Evolutionary conservation across 305 asterid species (phyloP), one percentile per base, ranked within the genome.

Genomic region (Euphrasia arctica): DNA sequence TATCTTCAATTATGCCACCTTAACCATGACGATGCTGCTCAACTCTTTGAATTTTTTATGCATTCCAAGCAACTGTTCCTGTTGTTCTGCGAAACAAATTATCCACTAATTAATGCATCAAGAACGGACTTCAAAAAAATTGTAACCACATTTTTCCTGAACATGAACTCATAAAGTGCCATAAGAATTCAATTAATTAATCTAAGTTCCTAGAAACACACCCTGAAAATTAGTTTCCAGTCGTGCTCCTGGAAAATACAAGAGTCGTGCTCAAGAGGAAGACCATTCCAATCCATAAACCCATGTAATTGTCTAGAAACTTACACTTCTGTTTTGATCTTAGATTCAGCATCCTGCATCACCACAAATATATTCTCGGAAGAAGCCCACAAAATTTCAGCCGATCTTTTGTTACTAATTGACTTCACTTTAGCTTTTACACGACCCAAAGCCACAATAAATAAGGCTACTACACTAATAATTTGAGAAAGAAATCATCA

Each of bases 181-280:
- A 64, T n/a, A 60, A 54, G 41, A 50, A 28, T 70, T 32, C 45
- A 54, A 39, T 54, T 67, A 58, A 28, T 36, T 43, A 66, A 72
- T 67, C 66, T 66, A 45, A 70, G 66, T 57, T 73, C 52, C 60
- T 27, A 47, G 79, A 64, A 78, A 56, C 57, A 68, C 72, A 92
- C 98, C 97, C 87, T 81, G 83, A 66, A 79, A 80, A 77, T 71
- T 78, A 62, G 80, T 72, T 76, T 89, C 95, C 74, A 89, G 69
- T 47, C 70, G 78, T 71, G 82, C 78, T 78, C 87, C 98, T 87
- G 94, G 68, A 78, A 80, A 66, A 75, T 32, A 71, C 60, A 69
- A 74, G 67, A 61, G 62, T 59, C 68, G 62, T 54, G 69, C 63
- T 69, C 59, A 70, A 75, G 74, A 74, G 52, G 62, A 60, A 28